Percentiles rank a stretch among this genome's conserved stretches.
Evolutionary conservation across 768 basidiomycete species (phyloP).

Genomic region (Russula sp.): DNA sequence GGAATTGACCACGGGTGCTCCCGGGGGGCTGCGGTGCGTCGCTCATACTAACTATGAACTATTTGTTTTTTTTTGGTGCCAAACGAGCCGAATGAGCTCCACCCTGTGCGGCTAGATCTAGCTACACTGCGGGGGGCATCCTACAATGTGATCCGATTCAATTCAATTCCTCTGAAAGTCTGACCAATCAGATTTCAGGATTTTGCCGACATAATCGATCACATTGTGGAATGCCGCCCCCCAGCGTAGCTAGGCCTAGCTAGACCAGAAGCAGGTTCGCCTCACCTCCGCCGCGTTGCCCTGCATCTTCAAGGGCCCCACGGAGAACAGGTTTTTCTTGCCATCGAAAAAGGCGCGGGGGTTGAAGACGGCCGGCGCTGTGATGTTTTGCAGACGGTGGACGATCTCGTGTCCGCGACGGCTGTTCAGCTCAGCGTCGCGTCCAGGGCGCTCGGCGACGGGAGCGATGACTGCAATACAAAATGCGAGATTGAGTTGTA

Average conservation of each 20-base stretch:
- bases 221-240: too few relatives aligned
- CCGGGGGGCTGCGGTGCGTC: conserved; percentile 9
- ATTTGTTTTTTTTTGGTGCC: neutral
- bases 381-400: conserved; percentile 13
- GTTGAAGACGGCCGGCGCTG: conserved; percentile 10
- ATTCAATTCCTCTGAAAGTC: too few relatives aligned
- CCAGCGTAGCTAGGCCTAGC: too few relatives aligned
- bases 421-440: conserved; percentile 10
- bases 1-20: conserved; percentile 16
- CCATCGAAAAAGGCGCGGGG: conserved; percentile 20
- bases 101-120: neutral
- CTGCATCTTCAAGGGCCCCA: conserved; percentile 16
- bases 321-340: conserved; percentile 22
- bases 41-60: conserved; percentile 16
- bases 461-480: conserved; percentile 4
- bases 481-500: neutral
- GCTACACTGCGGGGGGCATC: too few relatives aligned
- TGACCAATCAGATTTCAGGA: too few relatives aligned
- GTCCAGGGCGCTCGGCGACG: conserved; percentile 7
- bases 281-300: conserved; percentile 18
- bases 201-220: too few relatives aligned
- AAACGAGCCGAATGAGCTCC: conserved; percentile 3
- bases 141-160: too few relatives aligned
- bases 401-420: conserved; percentile 21
- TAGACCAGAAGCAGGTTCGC: neutral